Evolutionary conservation across 345 rosid genomes (phyloP), one percentile per base, ranked within the genome.

Genomic region (Theobroma cacao): DNA sequence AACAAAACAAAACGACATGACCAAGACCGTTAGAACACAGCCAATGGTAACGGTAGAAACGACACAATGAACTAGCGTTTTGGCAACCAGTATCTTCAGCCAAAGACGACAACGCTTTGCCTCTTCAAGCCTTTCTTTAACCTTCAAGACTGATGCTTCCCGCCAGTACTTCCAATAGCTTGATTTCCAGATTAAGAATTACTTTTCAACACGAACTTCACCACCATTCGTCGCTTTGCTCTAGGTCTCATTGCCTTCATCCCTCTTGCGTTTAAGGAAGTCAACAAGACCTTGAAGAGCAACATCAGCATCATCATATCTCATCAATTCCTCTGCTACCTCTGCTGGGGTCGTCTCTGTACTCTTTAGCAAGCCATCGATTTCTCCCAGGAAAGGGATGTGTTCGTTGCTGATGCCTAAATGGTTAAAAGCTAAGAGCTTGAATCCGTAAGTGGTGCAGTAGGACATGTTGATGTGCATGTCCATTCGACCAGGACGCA

Each of bases 401-500:
- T 36, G 3, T 64, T 64, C 10, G 70, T 28, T 64, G 50, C 33
- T 31, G 1, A 87, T 66, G 0, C 85, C 86, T 0, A 88, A 83
- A 65, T 87, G 88, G 33, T 84, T 90, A 0, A 53, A 9, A 3
- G 90, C 91, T 6, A 85, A 81, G 64, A 78, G 24, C 47, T 36
- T 80, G 70, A 90, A 90, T 12, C 83, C 86, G n/a, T 17, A 40
- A 0, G 81, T 80, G 9, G 82, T 90, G 64, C 88, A 85, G 22
- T 90, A 84, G 0, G 90, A 83, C 89, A 90, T 82, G 83, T 85
- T 83, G 43, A 90, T 28, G 48, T 90, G 91, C 28, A 88, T 34
- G 22, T 90, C 91, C 93, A 90, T 90, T 33, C 91, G 78, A 1
- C 91, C 91, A 0, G 89, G 91, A 2, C 88, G 73, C 30, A 87